These are phyloP conservation scores for Colletotrichum cereale DNA, from an alignment of 2,329 filamentous ascomycete genomes.

Conservation along the genomic window DNA sequence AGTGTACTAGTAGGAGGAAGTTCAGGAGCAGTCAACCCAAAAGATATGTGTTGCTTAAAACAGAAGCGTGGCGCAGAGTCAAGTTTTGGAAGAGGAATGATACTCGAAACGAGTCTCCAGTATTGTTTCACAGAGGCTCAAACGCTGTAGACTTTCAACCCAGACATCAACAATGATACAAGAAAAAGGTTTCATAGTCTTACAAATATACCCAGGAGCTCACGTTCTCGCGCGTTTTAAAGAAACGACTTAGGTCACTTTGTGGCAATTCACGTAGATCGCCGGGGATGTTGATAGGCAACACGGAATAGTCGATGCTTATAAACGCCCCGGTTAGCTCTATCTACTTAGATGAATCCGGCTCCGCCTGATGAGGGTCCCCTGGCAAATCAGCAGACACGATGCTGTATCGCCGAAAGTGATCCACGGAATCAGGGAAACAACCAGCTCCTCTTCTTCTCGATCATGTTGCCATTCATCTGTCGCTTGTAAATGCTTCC, in stretches of 20 bases:
- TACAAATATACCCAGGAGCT: background rate
- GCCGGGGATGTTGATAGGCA: background rate
- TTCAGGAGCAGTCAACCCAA: background rate
- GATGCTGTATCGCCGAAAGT: background rate
- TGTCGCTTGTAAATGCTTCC: background rate
- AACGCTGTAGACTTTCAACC: background rate
- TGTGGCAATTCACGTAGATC: no score
- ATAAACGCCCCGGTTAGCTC: background rate
- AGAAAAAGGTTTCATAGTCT: background rate
- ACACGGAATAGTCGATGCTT: background rate
- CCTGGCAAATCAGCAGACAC: background rate
- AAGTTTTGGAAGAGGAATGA: background rate
- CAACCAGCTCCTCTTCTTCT: slow-evolving; percentile 1
- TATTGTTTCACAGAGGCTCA: background rate
- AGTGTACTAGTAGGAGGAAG: slow-evolving; percentile 18
- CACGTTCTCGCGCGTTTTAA: background rate
- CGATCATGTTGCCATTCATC: background rate
- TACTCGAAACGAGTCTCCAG: background rate
- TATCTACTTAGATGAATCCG: background rate
- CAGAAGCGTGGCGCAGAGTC: background rate
- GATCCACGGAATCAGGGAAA: background rate
- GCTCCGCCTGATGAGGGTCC: no score
- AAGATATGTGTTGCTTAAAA: background rate
- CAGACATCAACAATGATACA: background rate
- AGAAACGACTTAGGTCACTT: no score